Evolutionary conservation across 371 early-diverging fungal species (phyloP).

Genomic region (Umbelopsis sp.): DNA sequence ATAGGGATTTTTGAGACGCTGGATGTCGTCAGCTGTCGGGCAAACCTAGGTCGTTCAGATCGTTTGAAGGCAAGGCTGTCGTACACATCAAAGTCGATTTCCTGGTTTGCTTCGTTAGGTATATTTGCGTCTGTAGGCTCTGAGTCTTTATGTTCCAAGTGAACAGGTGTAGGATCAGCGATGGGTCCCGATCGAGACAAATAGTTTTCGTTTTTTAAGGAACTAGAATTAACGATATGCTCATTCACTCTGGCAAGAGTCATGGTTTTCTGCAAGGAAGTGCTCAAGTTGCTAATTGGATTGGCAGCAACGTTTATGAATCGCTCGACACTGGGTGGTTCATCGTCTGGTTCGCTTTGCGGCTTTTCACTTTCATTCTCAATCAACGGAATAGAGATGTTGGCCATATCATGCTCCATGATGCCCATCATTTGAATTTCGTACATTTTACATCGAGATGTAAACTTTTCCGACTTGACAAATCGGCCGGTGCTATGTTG

Average conservation of each 20-base stretch:
- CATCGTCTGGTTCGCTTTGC: conserved; percentile 9
- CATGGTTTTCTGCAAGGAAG: neutral
- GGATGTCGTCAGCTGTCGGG: conserved; percentile 23
- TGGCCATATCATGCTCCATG: conserved; percentile 68
- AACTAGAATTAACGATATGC: neutral
- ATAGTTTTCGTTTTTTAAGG: conserved; percentile 27
- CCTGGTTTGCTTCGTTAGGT: conserved; percentile 20
- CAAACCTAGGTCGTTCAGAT: conserved; percentile 42
- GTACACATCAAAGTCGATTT: conserved; percentile 55
- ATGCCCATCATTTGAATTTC: conserved; percentile 85
- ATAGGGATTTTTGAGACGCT: conserved; percentile 28
- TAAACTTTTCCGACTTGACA: conserved; percentile 59
- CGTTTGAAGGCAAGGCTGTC: conserved; percentile 57
- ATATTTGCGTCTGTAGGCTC: conserved; percentile 17
- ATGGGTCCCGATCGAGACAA: conserved; percentile 46
- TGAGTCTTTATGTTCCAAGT: conserved; percentile 21
- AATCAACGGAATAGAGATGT: conserved; percentile 62
- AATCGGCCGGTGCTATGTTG: conserved; percentile 57
- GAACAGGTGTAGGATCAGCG: conserved; percentile 28
- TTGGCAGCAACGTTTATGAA: neutral
- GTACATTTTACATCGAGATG: conserved; percentile 81
- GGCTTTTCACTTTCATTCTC: conserved; percentile 31
- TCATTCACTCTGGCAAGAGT: neutral
- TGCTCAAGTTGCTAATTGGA: conserved; percentile 4
- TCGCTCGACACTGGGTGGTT: neutral